Evolutionary conservation across 257 asterid genomes (phyloP), one percentile per base, ranked within the genome.

Genomic region (Nicotiana knightiana): DNA sequence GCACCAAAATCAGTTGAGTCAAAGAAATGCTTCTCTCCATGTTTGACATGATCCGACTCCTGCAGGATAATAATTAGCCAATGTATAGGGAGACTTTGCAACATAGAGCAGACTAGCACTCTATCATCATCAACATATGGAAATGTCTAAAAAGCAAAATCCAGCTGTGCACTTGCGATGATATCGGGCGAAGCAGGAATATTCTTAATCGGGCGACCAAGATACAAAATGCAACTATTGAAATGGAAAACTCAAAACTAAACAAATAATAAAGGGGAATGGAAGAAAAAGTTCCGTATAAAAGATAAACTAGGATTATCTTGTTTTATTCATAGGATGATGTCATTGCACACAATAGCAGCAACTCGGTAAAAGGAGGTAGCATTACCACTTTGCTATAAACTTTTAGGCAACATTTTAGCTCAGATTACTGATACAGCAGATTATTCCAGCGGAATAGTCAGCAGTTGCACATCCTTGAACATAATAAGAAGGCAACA

Each of bases 1-100:
- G 87, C 92, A 54, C 90, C 90, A 24, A 92, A 92, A 76, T 89
- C 97, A 83, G 84, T 93, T 16, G 98, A 89, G 82, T 91, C 98
- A 62, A 91, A 92, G 91, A 92, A 93, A 82, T 96, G 88, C 79
- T 90, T 89, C 76, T 89, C 99, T 9, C 88, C 93, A 2, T 83
- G 88, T 91, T 92, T 94, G 64, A 79, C 92, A 81, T 86, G 84
- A 82, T 90, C 95, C 2, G 93, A 55, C 62, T 90, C 98, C 99
- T 96, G 94, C 83, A 81, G 75, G 83, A 54, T 75, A 43, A 75
- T 26, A 26, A 51, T 51, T 75, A 51, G 63, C 51, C 46, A 15
- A 26, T 26, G 26, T 48, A 75, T 39, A 51, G 79, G 62, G 46
- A 51, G 79, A 73, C 16, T 75, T 3, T 51, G 79, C 79, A 24